A percentile compares a stretch with the other conserved stretches of the same genome.
Evolutionary conservation across 495 filamentous ascomycete genomes (phyloP).

Genomic region (Podospora pseudopauciseta): DNA sequence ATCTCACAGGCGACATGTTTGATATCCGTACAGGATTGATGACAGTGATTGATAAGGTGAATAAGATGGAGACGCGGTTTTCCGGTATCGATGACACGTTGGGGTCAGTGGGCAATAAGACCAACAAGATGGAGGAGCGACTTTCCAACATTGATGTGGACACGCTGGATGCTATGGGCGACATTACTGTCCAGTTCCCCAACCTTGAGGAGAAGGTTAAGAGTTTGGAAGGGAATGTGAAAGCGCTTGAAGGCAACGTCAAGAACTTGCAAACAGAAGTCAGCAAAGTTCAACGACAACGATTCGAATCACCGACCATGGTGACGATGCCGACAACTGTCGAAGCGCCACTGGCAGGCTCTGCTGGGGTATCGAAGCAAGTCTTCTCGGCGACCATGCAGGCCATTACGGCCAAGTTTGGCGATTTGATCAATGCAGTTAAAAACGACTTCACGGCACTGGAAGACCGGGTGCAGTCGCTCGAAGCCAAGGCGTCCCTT

Average conservation of each 20-base stretch:
- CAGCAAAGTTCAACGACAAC: background rate
- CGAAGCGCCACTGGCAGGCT: no score
- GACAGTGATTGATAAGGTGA: background rate
- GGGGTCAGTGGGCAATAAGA: background rate
- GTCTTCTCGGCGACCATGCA: background rate
- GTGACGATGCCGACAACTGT: background rate
- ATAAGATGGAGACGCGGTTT: constrained; percentile 9
- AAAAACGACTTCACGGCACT: background rate
- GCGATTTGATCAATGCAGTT: background rate
- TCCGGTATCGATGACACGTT: background rate
- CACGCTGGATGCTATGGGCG: background rate
- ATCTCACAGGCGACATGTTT: background rate
- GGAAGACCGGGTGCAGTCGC: background rate
- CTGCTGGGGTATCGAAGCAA: background rate
- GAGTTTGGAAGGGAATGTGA: background rate
- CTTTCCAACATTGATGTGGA: background rate
- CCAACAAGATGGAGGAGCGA: constrained; percentile 2
- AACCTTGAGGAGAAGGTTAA: background rate
- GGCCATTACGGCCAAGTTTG: background rate
- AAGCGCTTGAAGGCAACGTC: no score
- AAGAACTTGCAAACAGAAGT: no score
- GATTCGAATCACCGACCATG: background rate
- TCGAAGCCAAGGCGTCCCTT: background rate
- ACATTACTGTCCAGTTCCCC: background rate
- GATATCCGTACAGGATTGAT: background rate